Evolutionary conservation across 306 rosid species (phyloP), one percentile per base, ranked within the genome.

Genomic region (Lathyrus oleraceus): DNA sequence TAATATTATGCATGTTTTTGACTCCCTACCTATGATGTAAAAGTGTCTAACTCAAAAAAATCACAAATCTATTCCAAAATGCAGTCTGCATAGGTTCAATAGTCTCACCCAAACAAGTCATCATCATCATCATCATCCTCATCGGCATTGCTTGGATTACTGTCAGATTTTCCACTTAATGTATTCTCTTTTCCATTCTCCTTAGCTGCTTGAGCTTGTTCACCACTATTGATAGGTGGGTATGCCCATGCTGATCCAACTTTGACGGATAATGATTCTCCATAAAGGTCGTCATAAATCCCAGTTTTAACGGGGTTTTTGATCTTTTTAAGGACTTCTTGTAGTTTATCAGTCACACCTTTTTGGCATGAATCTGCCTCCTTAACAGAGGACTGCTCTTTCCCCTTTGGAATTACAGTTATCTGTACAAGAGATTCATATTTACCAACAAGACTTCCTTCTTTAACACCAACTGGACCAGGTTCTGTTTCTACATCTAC

Each of bases 391-490:
- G 83, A 79, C 72, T 78, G 97, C 72, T 85, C 96, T 86, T 91
- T 89, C 59, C 97, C 96, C 80, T 83, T 94, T 51, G 99, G 99
- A 80, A 94, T 87, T 51, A 94, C 90, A 28, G 95, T 94, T 74
- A 65, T 67, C 84, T 89, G 99, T 73, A 94, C 92, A 78, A 94
- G 95, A 72, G 96, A 86, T 78, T 89, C 99, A 14, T 94, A 94
- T 83, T 94, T 91, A 70, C 99, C 97, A 13, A 94, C 99, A 32
- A 94, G 86, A 84, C 96, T 91, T 79, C 99, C 99, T 85, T 94
- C 99, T 84, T 91, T 91, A 53, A 94, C 96, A 48, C 95, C 99
- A 15, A 94, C 64, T 14, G 97, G 99, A 71, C 99, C 99, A 48
- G 95, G 97, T 78, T 94, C 97, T 43, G 96, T 91, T 71, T 85